A percentile compares a stretch with the other conserved stretches of the same genome.
These are phyloP conservation scores for Crucibulum cyathiforme DNA, from an alignment of 1,284 basidiomycete species.

Conservation along the genomic window DNA sequence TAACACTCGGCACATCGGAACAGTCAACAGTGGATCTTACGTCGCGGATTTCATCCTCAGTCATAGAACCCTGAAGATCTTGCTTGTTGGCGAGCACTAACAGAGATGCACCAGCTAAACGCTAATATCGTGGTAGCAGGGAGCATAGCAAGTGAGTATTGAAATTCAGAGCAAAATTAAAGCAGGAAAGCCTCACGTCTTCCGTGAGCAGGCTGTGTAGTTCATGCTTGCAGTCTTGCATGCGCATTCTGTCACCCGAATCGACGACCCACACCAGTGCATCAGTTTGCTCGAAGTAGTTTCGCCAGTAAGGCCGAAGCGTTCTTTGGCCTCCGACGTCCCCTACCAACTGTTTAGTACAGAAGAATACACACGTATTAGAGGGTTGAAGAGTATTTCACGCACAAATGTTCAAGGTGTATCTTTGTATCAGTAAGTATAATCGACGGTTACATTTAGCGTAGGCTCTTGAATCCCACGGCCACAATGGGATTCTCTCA, in stretches of 20 bases:
- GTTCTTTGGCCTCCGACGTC: conserved; percentile 98
- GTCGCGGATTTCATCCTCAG: conserved; percentile 80
- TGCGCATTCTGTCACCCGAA: conserved; percentile 88
- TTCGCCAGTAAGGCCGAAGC: conserved; percentile 96
- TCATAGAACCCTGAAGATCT: conserved; percentile 90
- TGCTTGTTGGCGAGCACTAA: conserved; percentile 99
- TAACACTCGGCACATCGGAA: conserved; percentile 8
- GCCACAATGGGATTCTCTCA: conserved; percentile 50
- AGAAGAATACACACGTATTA: not conserved
- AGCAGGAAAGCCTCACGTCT: conserved; percentile 71
- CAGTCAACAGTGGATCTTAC: conserved; percentile 51
- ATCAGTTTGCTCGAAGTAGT: conserved; percentile 99
- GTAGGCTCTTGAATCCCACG: conserved; percentile 7
- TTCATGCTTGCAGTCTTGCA: conserved; percentile 90
- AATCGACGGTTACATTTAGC: not conserved
- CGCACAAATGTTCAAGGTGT: conserved; percentile 93
- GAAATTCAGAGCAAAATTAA: conserved; percentile 10
- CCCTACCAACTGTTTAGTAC: conserved; percentile 58
- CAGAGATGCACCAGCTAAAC: conserved; percentile 92
- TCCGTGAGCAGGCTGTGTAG: conserved; percentile 86
- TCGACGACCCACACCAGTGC: conserved; percentile 99
- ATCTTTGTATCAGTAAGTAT: conserved; percentile 53
- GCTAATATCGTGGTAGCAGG: conserved; percentile 51
- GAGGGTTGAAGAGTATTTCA: conserved; percentile 11
- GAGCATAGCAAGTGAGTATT: conserved; percentile 24